Evolutionary conservation across 2,329 filamentous ascomycete genomes (phyloP), one percentile per base, ranked within the genome.

Genomic region (Cyphellophora attinorum): DNA sequence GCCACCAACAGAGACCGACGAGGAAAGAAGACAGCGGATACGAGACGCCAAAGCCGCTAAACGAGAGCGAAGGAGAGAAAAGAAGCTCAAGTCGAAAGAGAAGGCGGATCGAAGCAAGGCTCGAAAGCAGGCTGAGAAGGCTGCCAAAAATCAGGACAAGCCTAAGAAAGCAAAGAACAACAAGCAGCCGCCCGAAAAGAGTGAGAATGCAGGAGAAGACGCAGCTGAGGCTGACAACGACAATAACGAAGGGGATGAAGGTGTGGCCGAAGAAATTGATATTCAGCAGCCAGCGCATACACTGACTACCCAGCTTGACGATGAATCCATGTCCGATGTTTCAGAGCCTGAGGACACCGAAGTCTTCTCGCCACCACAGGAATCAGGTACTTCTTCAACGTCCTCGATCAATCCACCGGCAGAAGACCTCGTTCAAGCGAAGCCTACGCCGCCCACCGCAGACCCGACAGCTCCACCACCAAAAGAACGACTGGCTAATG

Each of bases 401-500:
- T 82, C 80, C 35, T 84, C 80, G 14, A 69, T 76, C 30, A 65
- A 74, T 10, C 66, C 76, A 5, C 49, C 52, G 31, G 40, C 50
- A 54, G 51, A 72, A 73, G 11, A 82, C 79, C 56, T 72, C 81
- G 18, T 65, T 10, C 19, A 29, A 11, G 10, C 61, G 40, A 80
- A 80, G 36, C 67, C 76, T 42, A 79, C 88, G 52, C 80, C 79
- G 27, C 76, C 84, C 8, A 25, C 21, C 21, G 8, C 21, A 40
- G 75, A 80, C 4, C 21, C 31, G 4, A 30, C 32, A 16, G 74
- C 94, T 8, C 19, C 27, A 11, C 27, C 37, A 11, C 30, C 37
- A 30, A 79, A 82, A 51, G 76, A 80, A 38, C 80, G 88, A 29
- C 69, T 98, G 33, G 79, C 82, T 37, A 82, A 83, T 48, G 82